Evolutionary conservation across 108 stramenopile genomes (phyloP).

Genomic region (Mediolabrus comicus): DNA sequence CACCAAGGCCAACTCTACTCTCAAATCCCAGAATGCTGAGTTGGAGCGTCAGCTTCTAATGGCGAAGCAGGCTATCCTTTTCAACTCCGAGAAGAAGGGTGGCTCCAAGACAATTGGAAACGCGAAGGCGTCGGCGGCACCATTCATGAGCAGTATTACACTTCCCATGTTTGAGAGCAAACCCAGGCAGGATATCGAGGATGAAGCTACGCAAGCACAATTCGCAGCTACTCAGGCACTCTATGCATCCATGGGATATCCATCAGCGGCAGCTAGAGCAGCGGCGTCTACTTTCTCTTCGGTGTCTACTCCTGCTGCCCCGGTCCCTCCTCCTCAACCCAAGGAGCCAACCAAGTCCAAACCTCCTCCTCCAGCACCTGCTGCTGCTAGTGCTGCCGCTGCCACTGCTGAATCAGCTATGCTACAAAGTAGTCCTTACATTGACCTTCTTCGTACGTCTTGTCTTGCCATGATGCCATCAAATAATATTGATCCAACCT

Average conservation of each 20-base stretch:
- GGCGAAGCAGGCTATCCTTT: slow-evolving; percentile 60
- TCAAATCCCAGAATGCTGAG: slow-evolving; percentile 80
- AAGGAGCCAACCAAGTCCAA: neutral
- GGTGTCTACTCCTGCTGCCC: neutral
- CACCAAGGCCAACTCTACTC: slow-evolving; percentile 64
- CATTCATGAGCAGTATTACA: neutral
- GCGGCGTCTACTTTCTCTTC: slow-evolving; percentile 26
- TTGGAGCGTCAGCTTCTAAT: slow-evolving; percentile 61
- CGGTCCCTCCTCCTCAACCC: neutral
- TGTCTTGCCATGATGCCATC: neutral
- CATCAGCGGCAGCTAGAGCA: slow-evolving; percentile 27
- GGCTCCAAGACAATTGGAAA: neutral
- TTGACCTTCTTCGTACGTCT: neutral
- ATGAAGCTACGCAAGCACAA: slow-evolving; percentile 10
- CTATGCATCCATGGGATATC: slow-evolving; percentile 30
- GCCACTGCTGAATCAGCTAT: neutral
- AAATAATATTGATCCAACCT: neutral
- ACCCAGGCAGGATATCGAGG: slow-evolving; percentile 4
- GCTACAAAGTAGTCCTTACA: neutral
- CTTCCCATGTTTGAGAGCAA: neutral
- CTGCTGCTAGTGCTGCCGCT: no score
- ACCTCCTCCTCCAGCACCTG: no score
- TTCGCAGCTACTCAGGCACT: slow-evolving; percentile 39
- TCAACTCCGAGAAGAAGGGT: slow-evolving; percentile 14
- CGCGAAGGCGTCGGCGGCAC: neutral